Conservation (phyloP, 2,329 filamentous ascomycete species). For the Lithohypha guttulata region DNA sequence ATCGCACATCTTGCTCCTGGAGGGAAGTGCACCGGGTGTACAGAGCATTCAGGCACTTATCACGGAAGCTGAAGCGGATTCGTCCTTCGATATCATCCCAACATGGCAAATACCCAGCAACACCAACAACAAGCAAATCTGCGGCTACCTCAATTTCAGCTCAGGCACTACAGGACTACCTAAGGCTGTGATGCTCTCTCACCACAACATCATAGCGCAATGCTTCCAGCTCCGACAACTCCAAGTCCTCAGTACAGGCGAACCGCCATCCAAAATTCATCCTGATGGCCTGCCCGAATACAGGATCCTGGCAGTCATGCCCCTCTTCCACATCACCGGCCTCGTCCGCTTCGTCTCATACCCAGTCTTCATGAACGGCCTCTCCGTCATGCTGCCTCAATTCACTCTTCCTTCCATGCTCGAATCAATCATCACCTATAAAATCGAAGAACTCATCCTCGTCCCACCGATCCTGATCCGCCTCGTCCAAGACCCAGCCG, state of each 20-base stretch:
- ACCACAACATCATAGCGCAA: conserved; percentile 48
- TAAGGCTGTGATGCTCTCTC: conserved; percentile 61
- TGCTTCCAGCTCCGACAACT: conserved; percentile 49
- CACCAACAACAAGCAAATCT: conserved; percentile 40
- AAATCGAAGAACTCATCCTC: conserved; percentile 46
- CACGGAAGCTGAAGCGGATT: conserved; percentile 17
- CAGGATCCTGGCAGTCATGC: conserved; percentile 47
- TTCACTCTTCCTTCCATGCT: conserved; percentile 53
- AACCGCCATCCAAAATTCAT: not conserved
- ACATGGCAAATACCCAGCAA: conserved; percentile 41
- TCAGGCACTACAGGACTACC: conserved; percentile 65
- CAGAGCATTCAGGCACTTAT: conserved; percentile 30
- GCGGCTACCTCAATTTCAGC: conserved; percentile 57
- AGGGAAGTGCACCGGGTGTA: conserved; percentile 42
- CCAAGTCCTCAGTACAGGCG: conserved; percentile 9
- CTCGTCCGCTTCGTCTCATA: conserved; percentile 53
- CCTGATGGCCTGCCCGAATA: conserved; percentile 28
- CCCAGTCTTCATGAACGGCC: conserved; percentile 51
- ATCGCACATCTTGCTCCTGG: conserved; percentile 44
- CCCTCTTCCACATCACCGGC: conserved; percentile 52
- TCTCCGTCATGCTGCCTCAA: conserved; percentile 52
- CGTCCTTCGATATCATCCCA: conserved; percentile 32
- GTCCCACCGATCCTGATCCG: conserved; percentile 54
- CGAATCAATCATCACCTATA: conserved; percentile 40
- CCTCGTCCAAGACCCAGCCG: conserved; percentile 42